Evolutionary conservation across 139 green algal species (phyloP), one percentile per base, ranked within the genome.

Genomic region (Coccomyxa sp.): DNA sequence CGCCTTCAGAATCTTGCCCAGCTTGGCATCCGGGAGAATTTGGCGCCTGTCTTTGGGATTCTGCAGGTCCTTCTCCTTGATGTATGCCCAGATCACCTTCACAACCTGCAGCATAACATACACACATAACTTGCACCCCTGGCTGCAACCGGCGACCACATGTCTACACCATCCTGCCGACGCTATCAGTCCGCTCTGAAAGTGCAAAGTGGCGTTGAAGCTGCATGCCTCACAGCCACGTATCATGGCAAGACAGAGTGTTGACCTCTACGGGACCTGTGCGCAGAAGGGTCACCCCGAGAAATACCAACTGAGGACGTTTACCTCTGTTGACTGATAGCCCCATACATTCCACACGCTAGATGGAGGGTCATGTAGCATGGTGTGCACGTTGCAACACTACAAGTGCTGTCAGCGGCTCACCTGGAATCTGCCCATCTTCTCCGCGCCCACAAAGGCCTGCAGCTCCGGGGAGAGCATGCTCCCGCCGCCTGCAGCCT

Each of bases 51-150:
- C 73, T 6, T 82, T 85, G 24, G 92, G 90, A 74, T 96, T 81
- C 82, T 93, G 93, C 73, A 97, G 82, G 73, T 94, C 76, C 73
- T 97, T 76, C 10, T 70, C 90, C 76, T 91, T 94, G 74, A 97
- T 95, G 84, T 97, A 93, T 10, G 86, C 88, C 93, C 93, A 97
- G 31, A 97, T 79, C 27, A 73, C 75, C 81, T 96, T 96, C 3
- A 95, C 90, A 27, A 97, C 91, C 80, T 88, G 79, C 24, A 54
- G 3, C 14, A 3, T 12, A 74, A 54, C 41, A 24, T 74, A 8
- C 12, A 18, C 31, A 71, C 24, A 22, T 71, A 37, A 12, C 64
- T 58, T 35, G 33, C 69, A 55, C 14, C 44, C 27, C 69, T 36
- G 8, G 24, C 50, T 18, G 18, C 14, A 64, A 71, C 33, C 6